Percentiles rank a stretch among this genome's conserved stretches.
These are phyloP conservation scores for Adansonia madagascariensis DNA, from an alignment of 441 rosid species.

Conservation along the genomic window DNA sequence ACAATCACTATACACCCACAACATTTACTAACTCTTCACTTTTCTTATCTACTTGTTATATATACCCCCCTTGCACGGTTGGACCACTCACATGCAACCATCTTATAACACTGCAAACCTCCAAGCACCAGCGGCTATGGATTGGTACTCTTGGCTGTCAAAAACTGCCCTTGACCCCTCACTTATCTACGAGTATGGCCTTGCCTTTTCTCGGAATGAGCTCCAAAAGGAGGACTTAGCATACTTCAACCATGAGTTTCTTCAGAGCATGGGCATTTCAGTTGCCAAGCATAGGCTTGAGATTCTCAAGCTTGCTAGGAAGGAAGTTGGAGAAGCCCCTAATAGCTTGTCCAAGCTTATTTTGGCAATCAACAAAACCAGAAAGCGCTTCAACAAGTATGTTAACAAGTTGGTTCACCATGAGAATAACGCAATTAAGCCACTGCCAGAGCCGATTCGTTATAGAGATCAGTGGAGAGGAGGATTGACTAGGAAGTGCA, in stretches of 20 bases:
- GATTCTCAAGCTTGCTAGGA: conserved; percentile 69
- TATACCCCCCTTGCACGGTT: background rate
- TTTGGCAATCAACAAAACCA: conserved; percentile 44
- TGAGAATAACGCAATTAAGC: conserved; percentile 40
- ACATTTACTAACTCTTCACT: conserved; percentile 28
- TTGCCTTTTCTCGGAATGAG: conserved; percentile 55
- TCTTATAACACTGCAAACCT: conserved; percentile 29
- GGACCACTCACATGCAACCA: conserved; percentile 30
- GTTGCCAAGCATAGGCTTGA: conserved; percentile 76
- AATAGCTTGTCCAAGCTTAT: conserved; percentile 47
- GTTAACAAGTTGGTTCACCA: conserved; percentile 45
- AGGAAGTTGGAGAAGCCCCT: conserved; percentile 36
- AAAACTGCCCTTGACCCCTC: conserved; percentile 63
- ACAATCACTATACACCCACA: conserved; percentile 28
- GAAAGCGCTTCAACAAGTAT: conserved; percentile 41
- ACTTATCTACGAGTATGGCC: conserved; percentile 43
- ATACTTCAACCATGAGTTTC: conserved; percentile 72
- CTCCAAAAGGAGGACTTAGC: conserved; percentile 63
- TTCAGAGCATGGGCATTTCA: conserved; percentile 67
- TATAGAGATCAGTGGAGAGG: conserved; percentile 33
- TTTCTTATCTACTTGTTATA: conserved; percentile 20
- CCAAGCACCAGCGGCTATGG: conserved; percentile 46
- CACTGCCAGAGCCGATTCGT: conserved; percentile 36
- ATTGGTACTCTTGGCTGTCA: conserved; percentile 87
- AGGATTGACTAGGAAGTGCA: conserved; percentile 37